Conservation (phyloP, 495 filamentous ascomycete species). For the Podospora australis region DNA sequence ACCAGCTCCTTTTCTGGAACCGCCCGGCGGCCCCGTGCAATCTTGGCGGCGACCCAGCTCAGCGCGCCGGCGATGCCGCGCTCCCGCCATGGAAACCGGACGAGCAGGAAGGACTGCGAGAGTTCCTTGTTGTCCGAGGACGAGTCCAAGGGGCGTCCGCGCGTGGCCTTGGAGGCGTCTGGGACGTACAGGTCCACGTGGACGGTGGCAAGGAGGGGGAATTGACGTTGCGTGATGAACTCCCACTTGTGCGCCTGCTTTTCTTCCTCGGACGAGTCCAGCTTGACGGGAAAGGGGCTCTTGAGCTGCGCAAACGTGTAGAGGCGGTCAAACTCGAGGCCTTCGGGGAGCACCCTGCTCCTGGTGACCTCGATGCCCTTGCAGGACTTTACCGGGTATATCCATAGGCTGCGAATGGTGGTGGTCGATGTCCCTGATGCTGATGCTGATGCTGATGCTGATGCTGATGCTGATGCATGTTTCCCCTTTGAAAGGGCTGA, state of each 20-base stretch:
- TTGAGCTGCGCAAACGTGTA: slow-evolving; percentile 74
- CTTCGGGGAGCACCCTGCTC: slow-evolving; percentile 60
- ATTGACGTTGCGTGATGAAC: slow-evolving; percentile 74
- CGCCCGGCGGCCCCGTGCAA: slow-evolving; percentile 36
- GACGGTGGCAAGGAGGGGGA: slow-evolving; percentile 65
- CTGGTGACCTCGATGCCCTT: slow-evolving; percentile 65
- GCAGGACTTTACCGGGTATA: slow-evolving; percentile 88
- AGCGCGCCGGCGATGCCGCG: slow-evolving; percentile 36
- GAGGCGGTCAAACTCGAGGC: slow-evolving; percentile 76
- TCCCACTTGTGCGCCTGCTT: slow-evolving; percentile 57
- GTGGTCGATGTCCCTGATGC: slow-evolving; percentile 30
- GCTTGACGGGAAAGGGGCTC: slow-evolving; percentile 41
- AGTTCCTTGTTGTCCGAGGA: slow-evolving; percentile 38
- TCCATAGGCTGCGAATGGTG: slow-evolving; percentile 69
- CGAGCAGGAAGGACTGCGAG: slow-evolving; percentile 51
- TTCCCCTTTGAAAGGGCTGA: too few relatives aligned
- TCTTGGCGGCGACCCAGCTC: slow-evolving; percentile 36
- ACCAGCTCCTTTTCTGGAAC: slow-evolving; percentile 49
- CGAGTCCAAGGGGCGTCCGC: slow-evolving; percentile 27
- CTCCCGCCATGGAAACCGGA: slow-evolving; percentile 55
- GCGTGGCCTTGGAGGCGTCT: slow-evolving; percentile 50
- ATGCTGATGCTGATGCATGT: too few relatives aligned
- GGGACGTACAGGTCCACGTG: slow-evolving; percentile 75
- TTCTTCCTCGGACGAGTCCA: slow-evolving; percentile 31
- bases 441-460: slow-evolving; percentile 15